Evolutionary conservation across 2,329 filamentous ascomycete species (phyloP), one percentile per base, ranked within the genome.

Genomic region (Fusarium oligoseptatum): DNA sequence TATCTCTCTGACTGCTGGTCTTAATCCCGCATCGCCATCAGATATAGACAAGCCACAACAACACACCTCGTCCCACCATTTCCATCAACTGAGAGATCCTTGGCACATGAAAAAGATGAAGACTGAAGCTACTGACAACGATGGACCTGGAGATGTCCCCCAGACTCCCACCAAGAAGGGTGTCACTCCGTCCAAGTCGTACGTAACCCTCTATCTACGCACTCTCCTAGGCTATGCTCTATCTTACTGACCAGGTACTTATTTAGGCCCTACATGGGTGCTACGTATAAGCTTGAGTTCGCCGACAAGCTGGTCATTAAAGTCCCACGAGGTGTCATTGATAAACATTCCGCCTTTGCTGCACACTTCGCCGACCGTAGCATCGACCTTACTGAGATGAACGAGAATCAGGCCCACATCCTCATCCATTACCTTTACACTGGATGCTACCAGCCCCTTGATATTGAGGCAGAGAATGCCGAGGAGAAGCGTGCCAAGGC

Each of bases 351-450:
- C 24, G 10, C 20, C 5, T 32, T 64, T 43, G 36, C n/a, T 10
- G 14, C 14, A 1, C 37, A 32, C 6, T 52, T 52, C 8, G 8
- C 4, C 10, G n/a, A 11, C 15, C 11, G 17, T 12, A 3, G 3
- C 37, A 11, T 45, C 29, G n/a, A 57, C 24, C n/a, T 56, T 6
- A 6, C 27, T 15, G 17, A 34, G 11, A 20, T 64, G 48, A 7
- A 27, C 5, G 14, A n/a, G 24, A 8, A 5, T 6, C 6, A 34
- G 4, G 48, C 27, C 8, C 61, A 36, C 50, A 24, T 45, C 17
- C 36, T 64, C 10, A 3, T 64, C 37, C 62, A 64, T 11, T 64
- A 55, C 24, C 48, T 64, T 14, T 64, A 43, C 24, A 64, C 36
- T 1, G 36, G 48, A 2, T 6, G 14, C 2, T 64, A 56, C 27